Percentiles rank a stretch among this genome's conserved stretches.
Conservation (phyloP, 495 filamentous ascomycete genomes). For the Neurospora tetrasperma region DNA sequence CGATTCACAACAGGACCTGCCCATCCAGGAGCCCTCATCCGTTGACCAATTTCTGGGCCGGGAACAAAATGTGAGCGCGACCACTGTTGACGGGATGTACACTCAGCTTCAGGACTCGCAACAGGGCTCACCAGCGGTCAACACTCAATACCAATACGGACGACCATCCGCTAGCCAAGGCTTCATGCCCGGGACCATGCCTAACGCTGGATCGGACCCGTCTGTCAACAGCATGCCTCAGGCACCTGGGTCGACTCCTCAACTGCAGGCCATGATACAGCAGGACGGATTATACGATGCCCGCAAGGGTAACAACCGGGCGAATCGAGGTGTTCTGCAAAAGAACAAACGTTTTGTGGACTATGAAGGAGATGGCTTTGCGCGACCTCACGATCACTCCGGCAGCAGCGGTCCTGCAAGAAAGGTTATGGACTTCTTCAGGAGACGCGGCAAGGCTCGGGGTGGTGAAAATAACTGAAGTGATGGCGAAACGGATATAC, state of each 20-base stretch:
- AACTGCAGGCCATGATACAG: constrained; percentile 21
- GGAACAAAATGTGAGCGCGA: constrained; percentile 20
- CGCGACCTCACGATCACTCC: constrained; percentile 50
- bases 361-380: constrained; percentile 69
- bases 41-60: constrained; percentile 25
- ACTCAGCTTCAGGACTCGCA: constrained; percentile 27
- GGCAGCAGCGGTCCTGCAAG: constrained; percentile 79
- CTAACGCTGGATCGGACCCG: constrained; percentile 32
- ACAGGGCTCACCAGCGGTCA: constrained; percentile 7
- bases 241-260: constrained; percentile 23
- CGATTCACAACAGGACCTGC: constrained; percentile 36
- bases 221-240: constrained; percentile 32
- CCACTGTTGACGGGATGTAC: constrained; percentile 32
- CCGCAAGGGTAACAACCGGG: constrained; percentile 15
- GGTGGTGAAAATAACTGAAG: constrained; percentile 39
- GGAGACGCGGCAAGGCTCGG: constrained; percentile 69
- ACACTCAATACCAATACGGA: constrained; percentile 26
- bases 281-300: constrained; percentile 15
- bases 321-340: constrained; percentile 50
- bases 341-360: constrained; percentile 84
- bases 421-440: constrained; percentile 97
- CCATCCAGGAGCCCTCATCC: constrained; percentile 37
- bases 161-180: constrained; percentile 26
- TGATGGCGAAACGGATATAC: not conserved
- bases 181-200: constrained; percentile 32